Base-by-base conservation (phyloP, 371 early-diverging fungal genomes). In the Parasitella parasitica region DNA sequence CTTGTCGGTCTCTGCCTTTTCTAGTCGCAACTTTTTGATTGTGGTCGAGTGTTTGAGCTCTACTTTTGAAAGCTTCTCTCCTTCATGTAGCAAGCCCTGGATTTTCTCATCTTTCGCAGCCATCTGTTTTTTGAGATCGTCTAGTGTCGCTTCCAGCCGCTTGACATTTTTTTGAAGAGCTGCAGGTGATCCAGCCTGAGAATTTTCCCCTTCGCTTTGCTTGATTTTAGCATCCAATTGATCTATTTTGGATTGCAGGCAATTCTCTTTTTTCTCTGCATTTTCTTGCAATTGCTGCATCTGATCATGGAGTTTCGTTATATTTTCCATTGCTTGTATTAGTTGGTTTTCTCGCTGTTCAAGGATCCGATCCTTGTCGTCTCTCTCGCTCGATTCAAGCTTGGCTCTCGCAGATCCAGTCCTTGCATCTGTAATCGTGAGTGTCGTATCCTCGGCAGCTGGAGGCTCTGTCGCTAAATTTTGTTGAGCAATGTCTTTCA, bases 11-110 rank as follows among this genome's bases (percentile, higher is more conserved):
- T 89, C 90, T 13, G 73, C 67, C 61, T 84, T 85, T 61, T 91
- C 90, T 0, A 77, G 73, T 32, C 92, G 78, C 28, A 93, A 71
- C 50, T 86, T 85, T 62, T 95, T 94, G 65, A 92, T 86, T 0
- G 81, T 81, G 38, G 83, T 90, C 4, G 85, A 73, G 24, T 87
- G 79, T 54, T 90, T 91, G 26, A 93, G 72, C 63, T 94, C 94
- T 27, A 82, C 86, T 56, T 92, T 90, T 12, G 94, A 91, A 49
- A 93, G 80, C 48, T 86, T 78, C 65, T 94, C 92, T 15, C 95
- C 92, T 79, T 90, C 92, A 20, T 69, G 67, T 70, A 90, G 61
- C 1, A 88, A 59, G 6, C 84, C 86, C 38, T 75, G 67, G 36
- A 90, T 81, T 55, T 88, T 81, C 38, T 90, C 89, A 34, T 87